These are phyloP conservation scores for Neoboletus brunneissimus DNA, from an alignment of 768 basidiomycete species.

Conservation along the genomic window DNA sequence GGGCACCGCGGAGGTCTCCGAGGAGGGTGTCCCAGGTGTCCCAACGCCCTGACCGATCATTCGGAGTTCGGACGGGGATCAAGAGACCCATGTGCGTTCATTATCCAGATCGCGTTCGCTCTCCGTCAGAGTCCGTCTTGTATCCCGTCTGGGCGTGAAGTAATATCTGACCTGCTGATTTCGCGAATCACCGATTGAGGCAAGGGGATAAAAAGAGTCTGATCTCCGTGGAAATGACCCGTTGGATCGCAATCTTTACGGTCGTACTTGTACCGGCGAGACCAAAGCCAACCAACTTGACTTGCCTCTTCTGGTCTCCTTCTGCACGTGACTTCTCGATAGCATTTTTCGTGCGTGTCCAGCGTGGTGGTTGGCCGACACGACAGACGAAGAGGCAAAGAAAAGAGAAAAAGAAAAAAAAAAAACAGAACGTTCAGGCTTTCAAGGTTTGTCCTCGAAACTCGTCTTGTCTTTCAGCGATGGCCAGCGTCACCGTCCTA, in stretches of 20 bases:
- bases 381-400: no score
- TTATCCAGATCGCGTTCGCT: background rate
- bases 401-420: background rate
- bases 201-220: background rate
- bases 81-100: background rate
- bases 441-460: background rate
- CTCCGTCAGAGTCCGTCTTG: background rate
- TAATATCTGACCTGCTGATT: background rate
- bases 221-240: constrained; percentile 16
- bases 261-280: background rate
- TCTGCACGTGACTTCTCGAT: constrained; percentile 17
- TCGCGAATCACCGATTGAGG: background rate
- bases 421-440: background rate
- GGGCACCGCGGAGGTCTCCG: constrained; percentile 6
- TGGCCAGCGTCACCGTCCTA: constrained; percentile 27
- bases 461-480: background rate
- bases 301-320: background rate
- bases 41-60: background rate
- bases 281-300: background rate
- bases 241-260: background rate
- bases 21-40: no score
- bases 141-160: background rate
- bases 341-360: constrained; percentile 2
- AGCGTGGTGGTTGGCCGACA: background rate
- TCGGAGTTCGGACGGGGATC: background rate